Base-by-base conservation (phyloP, 176 grass and related monocot genomes). In the Oryza meyeriana region DNA sequence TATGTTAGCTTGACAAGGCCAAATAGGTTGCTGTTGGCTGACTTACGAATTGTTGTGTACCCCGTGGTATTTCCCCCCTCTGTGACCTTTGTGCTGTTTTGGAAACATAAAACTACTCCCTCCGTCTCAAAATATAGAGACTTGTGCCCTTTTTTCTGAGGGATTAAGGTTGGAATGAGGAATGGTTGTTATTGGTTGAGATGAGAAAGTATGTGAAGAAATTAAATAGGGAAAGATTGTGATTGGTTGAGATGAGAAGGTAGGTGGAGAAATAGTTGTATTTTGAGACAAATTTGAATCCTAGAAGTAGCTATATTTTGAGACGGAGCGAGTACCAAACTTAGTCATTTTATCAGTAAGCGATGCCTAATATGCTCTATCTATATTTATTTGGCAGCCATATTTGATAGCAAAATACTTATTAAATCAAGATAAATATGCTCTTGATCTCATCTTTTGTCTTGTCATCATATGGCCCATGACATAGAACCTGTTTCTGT, bases 41-140 rank as follows among this genome's bases (percentile, higher is more conserved):
- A 24, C 26, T 57, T 80, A 35, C 73, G 77, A 74, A 34, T 62
- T 67, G 50, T 73, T 57, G 52, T 74, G 12, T 59, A 8, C 35
- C 32, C 25, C 22, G 41, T 12, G 34, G 24, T 25, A 52, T 72
- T 27, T 38, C 8, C 26, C 59, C 0, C 25, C 71, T 48, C 39
- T 36, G 28, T 61, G 22, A 14, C 33, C 25, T 26, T 61, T 22
- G 16, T 30, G 17, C 48, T 29, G 30, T 58, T 77, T 80, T 74
- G 33, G 42, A 26, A 61, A 32, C 1, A 6, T 38, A 12, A 35
- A 38, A 28, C 13, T 20, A 59, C n/a, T n/a, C n/a, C n/a, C n/a
- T n/a, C n/a, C n/a, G n/a, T n/a, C n/a, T n/a, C n/a, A n/a, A n/a
- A n/a, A n/a, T n/a, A n/a, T n/a, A n/a, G n/a, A n/a, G n/a, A n/a